Conservation (phyloP, 2,329 filamentous ascomycete genomes). For the Beauveria brongniartii region DNA sequence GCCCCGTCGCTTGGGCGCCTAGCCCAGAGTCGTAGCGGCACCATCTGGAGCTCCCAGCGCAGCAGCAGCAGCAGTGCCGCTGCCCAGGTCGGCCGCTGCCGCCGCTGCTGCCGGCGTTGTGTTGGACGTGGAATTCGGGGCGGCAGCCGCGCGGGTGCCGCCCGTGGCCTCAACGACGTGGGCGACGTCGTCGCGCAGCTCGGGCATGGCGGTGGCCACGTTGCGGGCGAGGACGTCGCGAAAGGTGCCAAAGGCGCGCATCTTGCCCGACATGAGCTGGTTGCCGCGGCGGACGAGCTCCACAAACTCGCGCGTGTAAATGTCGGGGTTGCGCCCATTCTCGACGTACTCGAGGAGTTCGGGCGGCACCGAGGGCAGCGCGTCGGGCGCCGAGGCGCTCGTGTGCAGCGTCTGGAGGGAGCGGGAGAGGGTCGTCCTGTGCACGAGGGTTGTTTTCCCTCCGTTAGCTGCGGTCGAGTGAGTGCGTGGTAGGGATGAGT, state of each 20-base stretch:
- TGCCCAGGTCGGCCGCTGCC: neutral
- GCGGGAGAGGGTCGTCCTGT: conserved; percentile 32
- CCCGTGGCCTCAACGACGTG: conserved; percentile 41
- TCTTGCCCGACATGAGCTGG: conserved; percentile 59
- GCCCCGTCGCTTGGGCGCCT: neutral
- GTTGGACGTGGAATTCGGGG: neutral
- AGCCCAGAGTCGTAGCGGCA: neutral
- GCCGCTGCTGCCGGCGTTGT: neutral
- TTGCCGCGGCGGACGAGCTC: conserved; percentile 59
- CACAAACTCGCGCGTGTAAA: conserved; percentile 67
- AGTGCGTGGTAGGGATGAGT: too few relatives aligned
- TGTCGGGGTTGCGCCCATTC: conserved; percentile 63
- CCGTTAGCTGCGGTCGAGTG: too few relatives aligned
- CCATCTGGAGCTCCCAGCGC: neutral
- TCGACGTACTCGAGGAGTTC: conserved; percentile 63
- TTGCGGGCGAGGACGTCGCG: conserved; percentile 54
- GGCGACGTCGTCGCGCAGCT: conserved; percentile 46
- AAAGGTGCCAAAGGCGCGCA: conserved; percentile 51
- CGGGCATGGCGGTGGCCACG: conserved; percentile 50
- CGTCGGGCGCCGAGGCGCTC: conserved; percentile 31
- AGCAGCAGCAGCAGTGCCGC: neutral
- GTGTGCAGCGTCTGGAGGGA: conserved; percentile 32
- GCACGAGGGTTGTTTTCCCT: neutral
- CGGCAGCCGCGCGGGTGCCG: conserved; percentile 14
- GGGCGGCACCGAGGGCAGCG: conserved; percentile 47